Evolutionary conservation across 2,329 filamentous ascomycete genomes (phyloP).

Genomic region (Chalara sp.): DNA sequence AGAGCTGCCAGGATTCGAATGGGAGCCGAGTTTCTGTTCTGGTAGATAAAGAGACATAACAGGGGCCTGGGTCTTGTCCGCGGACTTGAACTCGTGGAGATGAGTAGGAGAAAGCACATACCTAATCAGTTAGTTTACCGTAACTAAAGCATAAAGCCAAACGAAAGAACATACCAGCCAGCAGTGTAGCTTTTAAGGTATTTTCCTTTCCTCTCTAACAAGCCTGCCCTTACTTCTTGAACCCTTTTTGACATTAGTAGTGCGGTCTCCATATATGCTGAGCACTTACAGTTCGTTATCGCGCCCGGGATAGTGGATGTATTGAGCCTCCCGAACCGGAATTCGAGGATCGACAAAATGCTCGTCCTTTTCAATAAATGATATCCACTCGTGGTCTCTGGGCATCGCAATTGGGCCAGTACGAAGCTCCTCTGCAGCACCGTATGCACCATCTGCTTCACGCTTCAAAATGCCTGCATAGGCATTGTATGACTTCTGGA

Average conservation of each 20-base stretch:
- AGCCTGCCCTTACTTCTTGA: conserved; percentile 79
- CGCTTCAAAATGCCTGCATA: conserved; percentile 87
- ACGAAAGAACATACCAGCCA: conserved; percentile 63
- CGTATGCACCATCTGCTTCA: conserved; percentile 77
- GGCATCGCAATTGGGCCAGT: conserved; percentile 86
- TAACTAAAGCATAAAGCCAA: not conserved
- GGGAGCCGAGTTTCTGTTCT: conserved; percentile 91
- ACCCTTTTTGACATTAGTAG: conserved; percentile 30
- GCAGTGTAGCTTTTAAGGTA: conserved; percentile 71
- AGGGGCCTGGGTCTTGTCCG: conserved; percentile 82
- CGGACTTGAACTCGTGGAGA: conserved; percentile 98
- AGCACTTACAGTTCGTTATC: conserved; percentile 56
- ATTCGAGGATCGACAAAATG: conserved; percentile 82
- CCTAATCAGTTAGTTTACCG: conserved; percentile 41
- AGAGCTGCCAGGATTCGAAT: conserved; percentile 72
- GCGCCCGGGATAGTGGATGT: conserved; percentile 87
- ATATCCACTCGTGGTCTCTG: conserved; percentile 82
- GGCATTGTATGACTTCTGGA: conserved; percentile 95
- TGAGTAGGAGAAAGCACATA: conserved; percentile 95
- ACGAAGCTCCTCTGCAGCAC: conserved; percentile 72
- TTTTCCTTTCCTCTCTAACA: conserved; percentile 96
- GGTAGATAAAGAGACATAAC: conserved; percentile 94
- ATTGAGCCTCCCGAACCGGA: conserved; percentile 69
- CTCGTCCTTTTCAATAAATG: conserved; percentile 71
- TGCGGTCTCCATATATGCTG: not conserved